These are phyloP conservation scores for Eimeria brunetti DNA, from an alignment of 169 alveolate species.

Conservation along the genomic window DNA sequence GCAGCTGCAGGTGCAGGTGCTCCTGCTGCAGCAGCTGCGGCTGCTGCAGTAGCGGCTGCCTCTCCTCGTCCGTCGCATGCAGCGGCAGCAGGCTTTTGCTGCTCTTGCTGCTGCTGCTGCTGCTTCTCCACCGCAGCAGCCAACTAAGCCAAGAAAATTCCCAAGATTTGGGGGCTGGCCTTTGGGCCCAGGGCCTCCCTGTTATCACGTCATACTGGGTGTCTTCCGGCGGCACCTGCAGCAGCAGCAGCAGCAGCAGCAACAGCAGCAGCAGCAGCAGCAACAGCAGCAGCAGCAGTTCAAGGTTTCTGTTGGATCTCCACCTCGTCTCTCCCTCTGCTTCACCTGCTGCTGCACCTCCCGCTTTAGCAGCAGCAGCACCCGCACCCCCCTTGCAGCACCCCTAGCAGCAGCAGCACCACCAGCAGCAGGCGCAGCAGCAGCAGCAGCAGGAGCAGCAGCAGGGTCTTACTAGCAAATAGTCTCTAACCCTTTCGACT, in stretches of 20 bases:
- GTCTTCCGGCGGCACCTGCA: slow-evolving; percentile 69
- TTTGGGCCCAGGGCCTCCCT: slow-evolving; percentile 1
- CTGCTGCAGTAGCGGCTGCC: slow-evolving; percentile 54
- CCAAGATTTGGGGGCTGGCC: neutral
- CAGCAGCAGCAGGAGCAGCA: neutral
- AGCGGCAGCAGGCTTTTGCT: neutral
- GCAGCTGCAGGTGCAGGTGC: too few species aligned
- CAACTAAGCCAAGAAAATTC: neutral
- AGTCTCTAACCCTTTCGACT: slow-evolving; percentile 49
- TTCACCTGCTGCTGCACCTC: neutral
- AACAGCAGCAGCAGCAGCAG: neutral
- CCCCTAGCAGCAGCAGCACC: neutral
- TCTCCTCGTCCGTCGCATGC: neutral
- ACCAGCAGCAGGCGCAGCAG: neutral
- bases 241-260: too few species aligned
- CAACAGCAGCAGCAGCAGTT: neutral
- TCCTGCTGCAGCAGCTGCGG: too few species aligned
- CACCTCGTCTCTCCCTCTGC: too few species aligned
- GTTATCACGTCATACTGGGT: slow-evolving; percentile 25
- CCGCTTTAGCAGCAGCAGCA: too few species aligned
- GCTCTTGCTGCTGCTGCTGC: neutral
- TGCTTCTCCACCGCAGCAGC: neutral
- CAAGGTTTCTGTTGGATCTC: too few species aligned
- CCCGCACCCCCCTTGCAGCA: too few species aligned
- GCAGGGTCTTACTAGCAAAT: slow-evolving; percentile 8